Conservation (phyloP, 2,329 filamentous ascomycete species). For the Colletotrichum karsti region DNA sequence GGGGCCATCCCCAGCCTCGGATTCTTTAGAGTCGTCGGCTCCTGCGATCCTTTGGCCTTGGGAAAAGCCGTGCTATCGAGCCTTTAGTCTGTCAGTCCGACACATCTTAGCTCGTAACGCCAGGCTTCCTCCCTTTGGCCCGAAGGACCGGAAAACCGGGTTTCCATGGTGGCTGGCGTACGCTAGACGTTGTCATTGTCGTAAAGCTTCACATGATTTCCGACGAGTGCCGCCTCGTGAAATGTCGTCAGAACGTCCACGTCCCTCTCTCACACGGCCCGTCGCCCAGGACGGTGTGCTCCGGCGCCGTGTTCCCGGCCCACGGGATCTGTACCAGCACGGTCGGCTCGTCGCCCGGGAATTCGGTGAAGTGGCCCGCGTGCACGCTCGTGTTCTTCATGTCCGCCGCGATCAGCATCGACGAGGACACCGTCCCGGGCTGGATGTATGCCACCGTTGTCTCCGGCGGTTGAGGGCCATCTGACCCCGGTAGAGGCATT, state of each 20-base stretch:
- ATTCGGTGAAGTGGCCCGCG: conserved; percentile 42
- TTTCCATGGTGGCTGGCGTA: neutral
- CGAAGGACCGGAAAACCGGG: neutral
- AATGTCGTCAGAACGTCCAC: conserved; percentile 8
- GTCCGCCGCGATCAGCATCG: conserved; percentile 41
- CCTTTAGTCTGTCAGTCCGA: neutral
- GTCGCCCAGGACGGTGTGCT: conserved; percentile 39
- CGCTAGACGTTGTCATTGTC: neutral
- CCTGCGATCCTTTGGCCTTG: neutral
- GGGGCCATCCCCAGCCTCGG: neutral
- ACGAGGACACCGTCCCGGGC: conserved; percentile 40
- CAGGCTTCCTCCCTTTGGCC: neutral
- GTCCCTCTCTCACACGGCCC: conserved; percentile 34
- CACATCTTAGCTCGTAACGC: neutral
- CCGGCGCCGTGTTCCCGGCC: conserved; percentile 33
- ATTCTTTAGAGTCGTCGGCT: neutral
- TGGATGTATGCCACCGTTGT: conserved; percentile 37
- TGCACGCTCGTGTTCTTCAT: conserved; percentile 35
- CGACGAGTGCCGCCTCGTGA: neutral
- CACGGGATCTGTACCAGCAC: conserved; percentile 42
- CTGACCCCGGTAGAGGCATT: neutral
- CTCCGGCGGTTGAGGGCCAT: neutral
- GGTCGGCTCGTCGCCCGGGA: conserved; percentile 42
- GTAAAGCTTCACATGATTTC: neutral
- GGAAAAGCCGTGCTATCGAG: too few relatives aligned